These are phyloP conservation scores for Mycosphaerella arachidis DNA, from an alignment of 2,329 filamentous ascomycete species.

Conservation along the genomic window DNA sequence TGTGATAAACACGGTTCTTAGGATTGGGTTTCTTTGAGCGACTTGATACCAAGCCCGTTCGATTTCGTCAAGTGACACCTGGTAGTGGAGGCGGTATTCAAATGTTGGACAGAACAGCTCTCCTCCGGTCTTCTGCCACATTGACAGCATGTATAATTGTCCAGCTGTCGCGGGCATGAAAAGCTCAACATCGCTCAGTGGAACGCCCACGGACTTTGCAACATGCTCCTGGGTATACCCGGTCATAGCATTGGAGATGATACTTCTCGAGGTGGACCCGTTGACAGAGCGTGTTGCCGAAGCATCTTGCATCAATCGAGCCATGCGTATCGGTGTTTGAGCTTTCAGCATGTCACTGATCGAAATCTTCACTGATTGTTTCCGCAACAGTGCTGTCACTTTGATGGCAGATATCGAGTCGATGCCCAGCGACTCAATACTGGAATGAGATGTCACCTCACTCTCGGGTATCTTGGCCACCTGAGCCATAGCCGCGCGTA, in stretches of 20 bases:
- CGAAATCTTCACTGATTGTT: constrained; percentile 56
- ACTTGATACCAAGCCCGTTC: constrained; percentile 59
- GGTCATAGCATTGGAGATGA: constrained; percentile 2
- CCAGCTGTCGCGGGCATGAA: constrained; percentile 69
- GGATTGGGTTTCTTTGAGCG: constrained; percentile 53
- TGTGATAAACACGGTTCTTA: constrained; percentile 64
- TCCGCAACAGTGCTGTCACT: constrained; percentile 65
- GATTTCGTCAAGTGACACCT: constrained; percentile 41
- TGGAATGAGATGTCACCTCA: constrained; percentile 58
- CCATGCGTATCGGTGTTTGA: constrained; percentile 62
- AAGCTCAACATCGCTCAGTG: constrained; percentile 46
- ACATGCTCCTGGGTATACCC: not conserved
- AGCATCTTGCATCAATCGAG: constrained; percentile 29
- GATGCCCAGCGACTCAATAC: constrained; percentile 77
- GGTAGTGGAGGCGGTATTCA: constrained; percentile 50
- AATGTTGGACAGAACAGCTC: constrained; percentile 71
- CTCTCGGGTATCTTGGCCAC: constrained; percentile 58
- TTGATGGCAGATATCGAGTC: constrained; percentile 93
- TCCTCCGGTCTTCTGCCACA: constrained; percentile 66
- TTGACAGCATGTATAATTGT: constrained; percentile 74
- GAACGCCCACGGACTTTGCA: constrained; percentile 34
- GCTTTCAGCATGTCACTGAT: constrained; percentile 69
- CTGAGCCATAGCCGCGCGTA: constrained; percentile 46
- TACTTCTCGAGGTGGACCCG: constrained; percentile 16
- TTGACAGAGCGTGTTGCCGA: not conserved